Evolutionary conservation across 2,329 filamentous ascomycete species (phyloP).

Genomic region (Dothiorella sarmentorum): DNA sequence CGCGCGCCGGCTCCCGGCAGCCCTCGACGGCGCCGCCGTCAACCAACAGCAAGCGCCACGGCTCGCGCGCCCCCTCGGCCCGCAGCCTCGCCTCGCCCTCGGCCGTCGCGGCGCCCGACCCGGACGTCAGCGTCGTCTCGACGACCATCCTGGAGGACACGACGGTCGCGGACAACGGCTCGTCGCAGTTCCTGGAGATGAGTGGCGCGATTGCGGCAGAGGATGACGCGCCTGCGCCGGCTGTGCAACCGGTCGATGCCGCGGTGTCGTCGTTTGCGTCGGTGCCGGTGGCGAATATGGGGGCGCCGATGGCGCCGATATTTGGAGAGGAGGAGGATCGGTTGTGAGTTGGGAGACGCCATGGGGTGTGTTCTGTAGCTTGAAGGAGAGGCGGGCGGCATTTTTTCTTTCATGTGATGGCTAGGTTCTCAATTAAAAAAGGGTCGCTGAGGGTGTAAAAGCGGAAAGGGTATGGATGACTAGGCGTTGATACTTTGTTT

Average conservation of each 20-base stretch:
- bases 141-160: not conserved
- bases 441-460: not conserved
- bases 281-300: not conserved
- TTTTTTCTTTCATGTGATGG: not conserved
- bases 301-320: constrained; percentile 5
- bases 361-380: too few species aligned
- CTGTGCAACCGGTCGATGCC: not conserved
- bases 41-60: not conserved
- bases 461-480: not conserved
- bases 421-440: not conserved
- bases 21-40: not conserved
- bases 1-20: not conserved
- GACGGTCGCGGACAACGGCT: not conserved
- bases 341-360: not conserved
- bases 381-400: too few species aligned
- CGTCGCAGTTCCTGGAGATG: not conserved
- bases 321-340: too few species aligned
- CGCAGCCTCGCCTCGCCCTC: not conserved
- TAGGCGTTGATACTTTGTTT: not conserved
- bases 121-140: not conserved
- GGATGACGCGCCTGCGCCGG: not conserved
- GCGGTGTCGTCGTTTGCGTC: not conserved
- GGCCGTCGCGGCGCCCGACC: not conserved
- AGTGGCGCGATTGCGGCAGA: not conserved
- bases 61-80: constrained; percentile 1